Evolutionary conservation across 306 rosid species (phyloP).

Genomic region (Arachis stenosperma): DNA sequence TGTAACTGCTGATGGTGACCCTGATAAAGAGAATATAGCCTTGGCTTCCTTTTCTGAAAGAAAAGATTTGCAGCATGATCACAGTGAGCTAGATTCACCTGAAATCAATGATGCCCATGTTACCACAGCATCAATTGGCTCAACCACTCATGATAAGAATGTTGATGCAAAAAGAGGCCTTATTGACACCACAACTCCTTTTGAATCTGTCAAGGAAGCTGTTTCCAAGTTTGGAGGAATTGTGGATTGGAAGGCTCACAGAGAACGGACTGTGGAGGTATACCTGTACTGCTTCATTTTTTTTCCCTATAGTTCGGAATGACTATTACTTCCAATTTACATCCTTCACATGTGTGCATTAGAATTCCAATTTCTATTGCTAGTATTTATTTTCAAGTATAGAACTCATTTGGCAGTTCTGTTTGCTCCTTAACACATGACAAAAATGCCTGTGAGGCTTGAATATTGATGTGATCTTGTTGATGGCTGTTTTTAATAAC

Average conservation of each 20-base stretch:
- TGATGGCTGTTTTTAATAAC: slow-evolving; percentile 23
- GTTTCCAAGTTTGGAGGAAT: slow-evolving; percentile 98
- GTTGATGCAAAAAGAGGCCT: slow-evolving; percentile 56
- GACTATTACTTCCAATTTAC: slow-evolving; percentile 24
- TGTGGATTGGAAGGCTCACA: slow-evolving; percentile 99
- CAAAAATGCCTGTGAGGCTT: slow-evolving; percentile 8
- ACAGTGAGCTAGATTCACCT: slow-evolving; percentile 37
- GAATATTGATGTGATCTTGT: slow-evolving; percentile 14
- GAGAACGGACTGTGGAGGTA: slow-evolving; percentile 90
- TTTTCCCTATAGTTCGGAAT: slow-evolving; percentile 25
- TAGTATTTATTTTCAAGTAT: slow-evolving; percentile 34
- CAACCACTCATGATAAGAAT: slow-evolving; percentile 47
- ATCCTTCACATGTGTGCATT: slow-evolving; percentile 11
- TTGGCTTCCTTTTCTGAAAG: slow-evolving; percentile 51
- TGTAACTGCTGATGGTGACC: slow-evolving; percentile 30
- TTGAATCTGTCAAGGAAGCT: slow-evolving; percentile 97
- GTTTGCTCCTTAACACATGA: slow-evolving; percentile 36
- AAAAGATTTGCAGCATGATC: slow-evolving; percentile 38
- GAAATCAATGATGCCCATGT: slow-evolving; percentile 34
- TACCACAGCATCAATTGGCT: slow-evolving; percentile 35
- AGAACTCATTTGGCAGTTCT: slow-evolving; percentile 6
- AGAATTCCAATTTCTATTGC: slow-evolving; percentile 35
- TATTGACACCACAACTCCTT: slow-evolving; percentile 90
- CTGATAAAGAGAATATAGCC: slow-evolving; percentile 34
- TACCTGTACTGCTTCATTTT: slow-evolving; percentile 32